Percentiles rank a stretch among this genome's conserved stretches.
Evolutionary conservation across 306 rosid genomes (phyloP).

Genomic region (Clitoria ternatea): DNA sequence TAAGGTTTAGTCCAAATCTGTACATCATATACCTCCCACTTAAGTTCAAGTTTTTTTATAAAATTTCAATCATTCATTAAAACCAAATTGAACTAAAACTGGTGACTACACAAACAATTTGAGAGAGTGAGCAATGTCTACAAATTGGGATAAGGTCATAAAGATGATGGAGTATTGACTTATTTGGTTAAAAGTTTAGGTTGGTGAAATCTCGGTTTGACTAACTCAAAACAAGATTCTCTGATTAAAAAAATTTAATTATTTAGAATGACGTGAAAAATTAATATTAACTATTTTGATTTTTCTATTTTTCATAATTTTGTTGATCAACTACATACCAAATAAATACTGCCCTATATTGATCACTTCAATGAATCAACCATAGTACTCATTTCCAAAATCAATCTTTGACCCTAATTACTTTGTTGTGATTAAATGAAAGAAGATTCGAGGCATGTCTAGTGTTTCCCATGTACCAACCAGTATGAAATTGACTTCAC

Average conservation of each 20-base stretch:
- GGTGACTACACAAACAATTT: neutral
- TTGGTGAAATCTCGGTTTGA: neutral
- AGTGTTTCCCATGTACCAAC: slow-evolving; percentile 12
- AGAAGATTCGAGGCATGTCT: slow-evolving; percentile 10
- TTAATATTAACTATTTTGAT: too few species aligned
- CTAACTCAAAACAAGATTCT: too few species aligned
- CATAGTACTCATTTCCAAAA: neutral
- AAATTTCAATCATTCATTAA: neutral
- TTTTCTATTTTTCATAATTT: too few species aligned
- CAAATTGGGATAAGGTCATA: neutral
- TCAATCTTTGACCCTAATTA: neutral
- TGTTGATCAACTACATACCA: too few species aligned
- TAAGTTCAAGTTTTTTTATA: neutral
- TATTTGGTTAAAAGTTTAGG: too few species aligned
- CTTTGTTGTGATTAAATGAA: neutral
- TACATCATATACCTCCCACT: too few species aligned
- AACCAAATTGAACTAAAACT: neutral
- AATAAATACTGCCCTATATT: too few species aligned
- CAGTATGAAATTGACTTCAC: slow-evolving; percentile 27
- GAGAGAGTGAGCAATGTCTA: neutral
- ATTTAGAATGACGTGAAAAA: too few species aligned
- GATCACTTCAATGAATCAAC: too few species aligned
- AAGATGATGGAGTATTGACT: too few species aligned
- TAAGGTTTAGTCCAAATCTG: too few species aligned
- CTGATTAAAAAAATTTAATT: too few species aligned